These are phyloP conservation scores for Amanita muscaria DNA, from an alignment of 768 basidiomycete genomes.

Conservation along the genomic window DNA sequence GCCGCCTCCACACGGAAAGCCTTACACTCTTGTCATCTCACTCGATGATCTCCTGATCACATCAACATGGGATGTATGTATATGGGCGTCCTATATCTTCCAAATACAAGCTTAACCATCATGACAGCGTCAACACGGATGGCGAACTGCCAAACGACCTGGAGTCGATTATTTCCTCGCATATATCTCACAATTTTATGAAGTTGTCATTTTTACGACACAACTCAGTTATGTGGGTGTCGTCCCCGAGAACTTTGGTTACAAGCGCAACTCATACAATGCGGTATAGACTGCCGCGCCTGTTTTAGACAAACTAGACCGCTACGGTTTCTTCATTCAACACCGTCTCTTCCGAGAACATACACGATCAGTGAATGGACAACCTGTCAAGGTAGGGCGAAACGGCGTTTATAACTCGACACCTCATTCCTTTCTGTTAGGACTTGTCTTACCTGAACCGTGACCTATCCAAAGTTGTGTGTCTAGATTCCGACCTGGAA, in stretches of 20 bases:
- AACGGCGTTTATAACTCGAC: background rate
- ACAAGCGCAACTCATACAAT: background rate
- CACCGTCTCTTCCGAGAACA: constrained; percentile 92
- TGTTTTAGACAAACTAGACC: constrained; percentile 88
- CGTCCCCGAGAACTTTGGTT: constrained; percentile 3
- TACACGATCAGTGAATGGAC: constrained; percentile 74
- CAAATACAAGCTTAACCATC: background rate
- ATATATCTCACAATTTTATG: constrained; percentile 96
- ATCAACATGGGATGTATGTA: constrained; percentile 91
- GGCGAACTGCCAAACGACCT: constrained; percentile 96
- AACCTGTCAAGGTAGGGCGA: constrained; percentile 70
- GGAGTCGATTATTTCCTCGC: constrained; percentile 98
- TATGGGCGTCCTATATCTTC: background rate
- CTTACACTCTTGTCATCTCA: constrained; percentile 86
- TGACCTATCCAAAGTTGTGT: constrained; percentile 80
- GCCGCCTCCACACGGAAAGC: constrained; percentile 76
- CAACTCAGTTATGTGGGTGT: constrained; percentile 81
- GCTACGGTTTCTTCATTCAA: constrained; percentile 80
- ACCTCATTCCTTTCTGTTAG: constrained; percentile 23
- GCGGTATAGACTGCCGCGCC: constrained; percentile 71
- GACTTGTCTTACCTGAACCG: constrained; percentile 94
- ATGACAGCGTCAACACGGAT: constrained; percentile 78
- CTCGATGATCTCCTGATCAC: constrained; percentile 88
- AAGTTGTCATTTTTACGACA: constrained; percentile 91
- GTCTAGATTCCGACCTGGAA: constrained; percentile 79